These are phyloP conservation scores for Cryptococcus wingfieldii DNA, from an alignment of 1,284 basidiomycete species.

Conservation along the genomic window DNA sequence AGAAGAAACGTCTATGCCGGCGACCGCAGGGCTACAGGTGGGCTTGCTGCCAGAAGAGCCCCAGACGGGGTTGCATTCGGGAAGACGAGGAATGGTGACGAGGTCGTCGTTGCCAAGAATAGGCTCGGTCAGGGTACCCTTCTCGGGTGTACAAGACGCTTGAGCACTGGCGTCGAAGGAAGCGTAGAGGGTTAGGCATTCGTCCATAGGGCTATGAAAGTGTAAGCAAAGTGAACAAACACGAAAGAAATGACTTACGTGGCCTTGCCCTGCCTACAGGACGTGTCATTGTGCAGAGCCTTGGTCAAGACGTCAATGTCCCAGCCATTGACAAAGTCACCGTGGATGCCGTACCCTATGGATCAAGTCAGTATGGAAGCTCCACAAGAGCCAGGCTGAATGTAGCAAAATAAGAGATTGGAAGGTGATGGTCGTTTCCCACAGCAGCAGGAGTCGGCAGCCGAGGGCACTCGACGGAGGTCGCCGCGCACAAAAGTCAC, in stretches of 20 bases:
- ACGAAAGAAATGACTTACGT: slow-evolving; percentile 4
- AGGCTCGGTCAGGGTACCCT: slow-evolving; percentile 26
- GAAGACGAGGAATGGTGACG: slow-evolving; percentile 22
- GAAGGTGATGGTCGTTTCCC: too few species aligned
- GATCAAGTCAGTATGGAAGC: too few species aligned
- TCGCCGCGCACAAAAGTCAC: too few species aligned
- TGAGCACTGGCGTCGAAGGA: slow-evolving; percentile 15
- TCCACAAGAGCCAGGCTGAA: too few species aligned
- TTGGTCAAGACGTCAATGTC: slow-evolving; percentile 25
- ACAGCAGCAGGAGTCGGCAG: too few species aligned
- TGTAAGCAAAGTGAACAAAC: not conserved
- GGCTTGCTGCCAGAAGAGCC: slow-evolving; percentile 24
- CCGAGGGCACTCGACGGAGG: too few species aligned
- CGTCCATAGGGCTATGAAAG: slow-evolving; percentile 3
- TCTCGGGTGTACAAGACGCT: slow-evolving; percentile 22
- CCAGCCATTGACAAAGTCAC: slow-evolving; percentile 40
- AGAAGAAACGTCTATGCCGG: slow-evolving; percentile 20
- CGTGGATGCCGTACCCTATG: slow-evolving; percentile 36
- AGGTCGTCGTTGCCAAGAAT: slow-evolving; percentile 22
- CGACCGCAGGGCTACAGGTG: slow-evolving; percentile 17
- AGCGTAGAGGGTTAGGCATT: slow-evolving; percentile 26
- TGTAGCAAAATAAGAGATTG: too few species aligned
- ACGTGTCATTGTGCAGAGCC: slow-evolving; percentile 23
- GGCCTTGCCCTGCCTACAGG: slow-evolving; percentile 16
- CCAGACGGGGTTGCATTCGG: slow-evolving; percentile 38